Evolutionary conservation across 306 rosid genomes (phyloP).

Genomic region (Crataegus laevigata): DNA sequence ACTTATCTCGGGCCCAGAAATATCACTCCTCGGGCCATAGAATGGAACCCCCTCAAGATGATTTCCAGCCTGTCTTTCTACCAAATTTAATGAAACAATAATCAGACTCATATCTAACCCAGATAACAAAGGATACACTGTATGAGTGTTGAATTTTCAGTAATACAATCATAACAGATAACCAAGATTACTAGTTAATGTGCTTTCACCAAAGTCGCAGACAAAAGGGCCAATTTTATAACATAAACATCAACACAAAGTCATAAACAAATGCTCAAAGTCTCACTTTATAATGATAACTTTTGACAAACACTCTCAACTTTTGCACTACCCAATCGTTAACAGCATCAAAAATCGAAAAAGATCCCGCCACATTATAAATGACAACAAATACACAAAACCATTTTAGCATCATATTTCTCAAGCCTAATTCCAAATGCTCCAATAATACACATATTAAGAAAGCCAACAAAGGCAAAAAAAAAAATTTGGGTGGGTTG

Average conservation of each 20-base stretch:
- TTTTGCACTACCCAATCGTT: constrained; percentile 8
- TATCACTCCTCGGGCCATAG: constrained; percentile 71
- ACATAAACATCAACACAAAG: not conserved
- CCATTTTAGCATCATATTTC: not conserved
- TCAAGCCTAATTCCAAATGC: not conserved
- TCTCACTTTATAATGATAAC: not conserved
- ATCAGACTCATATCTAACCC: constrained; percentile 18
- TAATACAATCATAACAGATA: not conserved
- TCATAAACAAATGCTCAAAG: not conserved
- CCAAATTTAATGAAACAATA: constrained; percentile 20
- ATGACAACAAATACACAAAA: not conserved
- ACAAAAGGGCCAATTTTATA: not conserved
- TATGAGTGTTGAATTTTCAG: constrained; percentile 2
- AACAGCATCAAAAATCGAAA: constrained; percentile 6
- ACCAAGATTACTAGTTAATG: not conserved
- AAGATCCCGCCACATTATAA: not conserved
- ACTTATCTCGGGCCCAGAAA: constrained; percentile 61
- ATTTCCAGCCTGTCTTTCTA: constrained; percentile 66
- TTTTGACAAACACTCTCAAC: constrained; percentile 6
- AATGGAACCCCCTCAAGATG: constrained; percentile 91
- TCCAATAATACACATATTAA: not conserved
- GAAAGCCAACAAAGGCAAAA: not conserved
- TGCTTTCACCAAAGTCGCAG: constrained; percentile 2
- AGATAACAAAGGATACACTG: not conserved
- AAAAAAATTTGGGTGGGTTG: too few species aligned